Base-by-base conservation (phyloP, 352 stramenopile species). In the Pilasporangium apinafurcum region DNA sequence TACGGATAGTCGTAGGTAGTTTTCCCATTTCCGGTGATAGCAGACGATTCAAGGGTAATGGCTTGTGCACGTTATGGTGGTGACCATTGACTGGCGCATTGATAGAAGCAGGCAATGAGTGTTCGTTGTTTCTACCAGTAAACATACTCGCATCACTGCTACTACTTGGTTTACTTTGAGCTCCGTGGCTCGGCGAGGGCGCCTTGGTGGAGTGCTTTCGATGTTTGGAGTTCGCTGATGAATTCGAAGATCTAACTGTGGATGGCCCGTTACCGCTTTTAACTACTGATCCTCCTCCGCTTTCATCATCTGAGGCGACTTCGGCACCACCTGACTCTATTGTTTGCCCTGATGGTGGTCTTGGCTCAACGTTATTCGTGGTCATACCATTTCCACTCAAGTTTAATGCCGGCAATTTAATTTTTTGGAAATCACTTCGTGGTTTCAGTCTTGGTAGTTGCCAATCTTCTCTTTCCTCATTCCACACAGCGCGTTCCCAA, bases 401-500 rank as follows among this genome's bases (percentile, higher is more conserved):
- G 8, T 49, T 37, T 33, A 91, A 38, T 2, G 72, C 51, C 1
- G 77, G 80, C 8, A 92, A 45, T 39, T 87, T 88, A 34, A 92
- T 73, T 39, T 71, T 87, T 31, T 86, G 79, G 42, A 89, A 92
- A 31, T 92, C 80, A 32, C 77, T 86, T 6, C 80, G 74, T 5
- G 76, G 71, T 28, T 83, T 90, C 21, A 92, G 65, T 48, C 71
- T 84, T 16, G 80, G 80, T 10, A 92, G 39, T 24, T 65, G 65
- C 80, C 80, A 92, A 33, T 85, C 71, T 27, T 89, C 81, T 4
- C 79, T 63, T 17, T 95, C 83, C 31, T 96, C 85, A 37, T 58
- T 64, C 78, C 84, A 96, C 7, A 92, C 61, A 0, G 80, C 77
- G 27, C 81, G 80, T 29, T 95, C 80, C 83, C 83, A 96, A 13